Evolutionary conservation across 108 stramenopile species (phyloP).

Genomic region (Pseudonitzschia pungens): DNA sequence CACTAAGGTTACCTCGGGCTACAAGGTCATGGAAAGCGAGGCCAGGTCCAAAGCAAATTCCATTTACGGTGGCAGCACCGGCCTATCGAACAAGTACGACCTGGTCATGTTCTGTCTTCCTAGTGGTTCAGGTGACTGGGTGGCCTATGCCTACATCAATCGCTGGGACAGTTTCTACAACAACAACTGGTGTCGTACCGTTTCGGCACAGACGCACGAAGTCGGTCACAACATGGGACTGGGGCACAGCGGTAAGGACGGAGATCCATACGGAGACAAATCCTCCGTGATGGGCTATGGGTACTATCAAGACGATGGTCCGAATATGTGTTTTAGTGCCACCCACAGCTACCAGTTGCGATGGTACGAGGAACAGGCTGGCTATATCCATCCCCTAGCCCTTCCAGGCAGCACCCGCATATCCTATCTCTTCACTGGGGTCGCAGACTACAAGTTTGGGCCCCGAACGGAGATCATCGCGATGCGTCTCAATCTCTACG

Average conservation of each 20-base stretch:
- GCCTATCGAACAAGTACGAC: neutral
- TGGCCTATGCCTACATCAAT: conserved; percentile 45
- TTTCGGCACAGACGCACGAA: conserved; percentile 24
- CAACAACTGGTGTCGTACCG: conserved; percentile 48
- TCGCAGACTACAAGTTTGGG: conserved; percentile 15
- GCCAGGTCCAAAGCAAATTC: neutral
- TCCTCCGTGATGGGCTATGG: conserved; percentile 37
- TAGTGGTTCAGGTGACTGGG: conserved; percentile 19
- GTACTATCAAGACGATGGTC: conserved; percentile 37
- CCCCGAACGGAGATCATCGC: too few species aligned
- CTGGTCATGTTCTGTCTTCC: conserved; percentile 70
- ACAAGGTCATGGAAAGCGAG: too few species aligned
- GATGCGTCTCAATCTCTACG: too few species aligned
- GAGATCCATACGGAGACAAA: neutral
- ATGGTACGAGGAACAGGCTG: conserved; percentile 40
- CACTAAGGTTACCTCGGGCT: too few species aligned
- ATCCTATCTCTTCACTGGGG: conserved; percentile 1
- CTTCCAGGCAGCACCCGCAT: neutral
- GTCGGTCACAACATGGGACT: conserved; percentile 9
- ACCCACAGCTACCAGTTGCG: conserved; percentile 46
- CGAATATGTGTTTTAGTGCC: conserved; percentile 56
- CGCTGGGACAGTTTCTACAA: conserved; percentile 42
- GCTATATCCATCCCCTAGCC: neutral
- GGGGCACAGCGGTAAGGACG: conserved; percentile 1
- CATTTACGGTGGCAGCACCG: neutral